Evolutionary conservation across 257 asterid species (phyloP).

Genomic region (Cynanchum wilfordii): DNA sequence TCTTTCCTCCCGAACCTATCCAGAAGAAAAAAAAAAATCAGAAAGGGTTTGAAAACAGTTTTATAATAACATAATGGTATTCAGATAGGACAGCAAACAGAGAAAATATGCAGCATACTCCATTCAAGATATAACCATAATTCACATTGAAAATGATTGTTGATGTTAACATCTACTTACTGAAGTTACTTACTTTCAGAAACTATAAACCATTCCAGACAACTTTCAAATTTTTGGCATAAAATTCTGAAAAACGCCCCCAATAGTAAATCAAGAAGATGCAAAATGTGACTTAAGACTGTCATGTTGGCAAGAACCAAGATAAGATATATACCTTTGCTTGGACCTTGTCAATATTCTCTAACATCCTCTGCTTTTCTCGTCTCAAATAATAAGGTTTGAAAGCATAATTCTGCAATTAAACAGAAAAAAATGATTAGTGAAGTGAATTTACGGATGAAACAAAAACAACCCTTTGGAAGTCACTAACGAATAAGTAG

Average conservation of each 20-base stretch:
- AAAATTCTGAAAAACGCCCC: not conserved
- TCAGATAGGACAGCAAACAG: not conserved
- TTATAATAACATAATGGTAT: not conserved
- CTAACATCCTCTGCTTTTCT: conserved; percentile 65
- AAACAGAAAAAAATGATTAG: conserved; percentile 13
- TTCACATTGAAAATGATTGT: not conserved
- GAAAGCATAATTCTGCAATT: conserved; percentile 63
- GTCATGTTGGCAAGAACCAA: conserved; percentile 3
- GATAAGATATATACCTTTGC: conserved; percentile 49
- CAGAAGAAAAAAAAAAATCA: not conserved
- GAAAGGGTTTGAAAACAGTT: not conserved
- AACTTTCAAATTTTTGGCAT: not conserved
- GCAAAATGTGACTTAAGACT: not conserved
- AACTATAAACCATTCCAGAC: not conserved
- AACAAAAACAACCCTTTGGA: conserved; percentile 7
- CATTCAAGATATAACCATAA: not conserved
- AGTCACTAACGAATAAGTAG: not conserved
- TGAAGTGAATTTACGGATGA: not conserved
- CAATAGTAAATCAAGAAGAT: not conserved
- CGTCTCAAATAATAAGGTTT: conserved; percentile 72
- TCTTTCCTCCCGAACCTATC: conserved; percentile 71
- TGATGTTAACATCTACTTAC: not conserved
- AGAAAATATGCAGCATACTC: not conserved
- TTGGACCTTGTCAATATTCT: conserved; percentile 55
- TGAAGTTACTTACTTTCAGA: conserved; percentile 1